Conservation (phyloP, 2,329 filamentous ascomycete species). For the Colletotrichum sp. region DNA sequence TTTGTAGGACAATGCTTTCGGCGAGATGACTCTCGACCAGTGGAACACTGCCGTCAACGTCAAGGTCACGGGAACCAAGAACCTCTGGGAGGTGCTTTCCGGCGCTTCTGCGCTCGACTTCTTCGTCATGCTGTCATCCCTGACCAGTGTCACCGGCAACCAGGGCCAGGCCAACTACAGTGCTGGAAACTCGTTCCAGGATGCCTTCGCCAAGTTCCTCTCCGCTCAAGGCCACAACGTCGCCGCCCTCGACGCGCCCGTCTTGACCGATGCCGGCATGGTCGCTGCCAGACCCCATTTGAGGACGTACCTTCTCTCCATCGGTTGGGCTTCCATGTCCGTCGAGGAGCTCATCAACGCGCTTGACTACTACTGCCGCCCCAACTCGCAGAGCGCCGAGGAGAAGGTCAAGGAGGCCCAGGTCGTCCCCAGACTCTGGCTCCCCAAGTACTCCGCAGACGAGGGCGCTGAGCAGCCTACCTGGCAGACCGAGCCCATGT, state of each 20-base stretch:
- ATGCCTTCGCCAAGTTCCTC: conserved; percentile 46
- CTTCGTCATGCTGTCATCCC: conserved; percentile 38
- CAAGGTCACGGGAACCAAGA: conserved; percentile 35
- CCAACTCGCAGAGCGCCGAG: background rate
- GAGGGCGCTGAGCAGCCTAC: conserved; percentile 7
- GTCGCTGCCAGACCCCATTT: conserved; percentile 48
- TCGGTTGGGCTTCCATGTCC: conserved; percentile 3
- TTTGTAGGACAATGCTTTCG: conserved; percentile 22
- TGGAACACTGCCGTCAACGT: conserved; percentile 30
- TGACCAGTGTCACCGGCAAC: conserved; percentile 30
- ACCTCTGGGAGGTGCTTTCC: conserved; percentile 34
- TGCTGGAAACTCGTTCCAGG: conserved; percentile 47
- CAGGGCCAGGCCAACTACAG: conserved; percentile 47
- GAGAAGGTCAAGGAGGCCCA: background rate
- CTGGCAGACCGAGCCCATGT: conserved; percentile 9
- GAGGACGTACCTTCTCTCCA: conserved; percentile 8
- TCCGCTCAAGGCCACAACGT: conserved; percentile 43
- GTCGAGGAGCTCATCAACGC: conserved; percentile 2
- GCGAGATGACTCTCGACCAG: conserved; percentile 31
- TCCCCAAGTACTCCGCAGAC: conserved; percentile 10
- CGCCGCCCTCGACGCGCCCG: conserved; percentile 56
- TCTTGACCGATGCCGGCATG: conserved; percentile 55
- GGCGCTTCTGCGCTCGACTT: conserved; percentile 32
- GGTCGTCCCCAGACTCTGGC: background rate
- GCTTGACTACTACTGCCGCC: conserved; percentile 1